Conservation (phyloP, 139 green algal genomes). For the Coccomyxa sp. region DNA sequence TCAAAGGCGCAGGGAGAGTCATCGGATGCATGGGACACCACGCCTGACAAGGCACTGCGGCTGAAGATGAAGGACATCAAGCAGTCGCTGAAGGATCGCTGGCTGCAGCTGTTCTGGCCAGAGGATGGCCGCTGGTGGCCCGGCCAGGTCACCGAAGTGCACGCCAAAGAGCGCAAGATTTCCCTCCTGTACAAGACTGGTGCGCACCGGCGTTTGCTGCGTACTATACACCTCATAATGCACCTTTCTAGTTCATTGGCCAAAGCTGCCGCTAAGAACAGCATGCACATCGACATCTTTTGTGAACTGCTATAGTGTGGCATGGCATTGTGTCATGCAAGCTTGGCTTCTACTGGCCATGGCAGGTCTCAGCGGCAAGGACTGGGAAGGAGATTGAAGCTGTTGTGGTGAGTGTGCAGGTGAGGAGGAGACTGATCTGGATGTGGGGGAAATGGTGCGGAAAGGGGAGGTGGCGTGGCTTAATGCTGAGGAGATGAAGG, state of each 20-base stretch:
- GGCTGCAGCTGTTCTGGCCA: constrained; percentile 35
- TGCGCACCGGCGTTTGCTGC: not conserved
- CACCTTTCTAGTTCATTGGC: no score
- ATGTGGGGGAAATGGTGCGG: constrained; percentile 20
- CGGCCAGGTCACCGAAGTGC: constrained; percentile 14
- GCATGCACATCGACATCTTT: not conserved
- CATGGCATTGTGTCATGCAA: not conserved
- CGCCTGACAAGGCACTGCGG: constrained; percentile 14
- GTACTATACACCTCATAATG: not conserved
- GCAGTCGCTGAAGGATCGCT: constrained; percentile 15
- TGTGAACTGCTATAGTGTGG: no score
- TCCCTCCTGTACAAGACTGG: constrained; percentile 38
- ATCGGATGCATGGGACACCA: constrained; percentile 6
- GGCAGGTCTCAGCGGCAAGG: not conserved
- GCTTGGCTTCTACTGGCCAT: not conserved
- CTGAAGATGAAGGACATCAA: constrained; percentile 25
- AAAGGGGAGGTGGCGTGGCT: constrained; percentile 38
- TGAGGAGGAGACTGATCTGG: constrained; percentile 22
- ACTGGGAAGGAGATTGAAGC: not conserved
- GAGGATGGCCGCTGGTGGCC: constrained; percentile 35
- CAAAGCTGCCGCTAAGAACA: not conserved
- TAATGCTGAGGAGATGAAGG: constrained; percentile 7
- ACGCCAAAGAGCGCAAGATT: constrained; percentile 1
- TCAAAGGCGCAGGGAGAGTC: no score
- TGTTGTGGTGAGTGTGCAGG: not conserved